Percentiles rank a stretch among this genome's conserved stretches.
These are phyloP conservation scores for Yarrowia sp. DNA, from an alignment of 805 yeast genomes.

Conservation along the genomic window DNA sequence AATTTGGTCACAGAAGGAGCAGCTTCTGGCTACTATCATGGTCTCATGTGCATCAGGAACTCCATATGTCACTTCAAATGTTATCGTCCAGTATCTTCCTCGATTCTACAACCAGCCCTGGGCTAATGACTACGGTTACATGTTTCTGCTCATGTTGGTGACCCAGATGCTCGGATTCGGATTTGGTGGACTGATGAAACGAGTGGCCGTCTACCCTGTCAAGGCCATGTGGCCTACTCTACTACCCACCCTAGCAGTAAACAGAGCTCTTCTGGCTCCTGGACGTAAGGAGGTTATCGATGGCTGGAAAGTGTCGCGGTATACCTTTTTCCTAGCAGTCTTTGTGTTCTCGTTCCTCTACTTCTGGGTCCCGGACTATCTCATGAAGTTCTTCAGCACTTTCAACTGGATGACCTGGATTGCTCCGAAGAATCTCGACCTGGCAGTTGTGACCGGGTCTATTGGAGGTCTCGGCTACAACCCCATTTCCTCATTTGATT, in stretches of 20 bases:
- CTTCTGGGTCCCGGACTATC: slow-evolving; percentile 66
- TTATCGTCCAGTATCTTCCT: slow-evolving; percentile 23
- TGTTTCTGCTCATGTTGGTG: slow-evolving; percentile 45
- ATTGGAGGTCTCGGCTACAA: slow-evolving; percentile 40
- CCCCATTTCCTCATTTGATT: slow-evolving; percentile 44
- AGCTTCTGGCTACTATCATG: slow-evolving; percentile 53
- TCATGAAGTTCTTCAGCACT: slow-evolving; percentile 57
- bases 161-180: slow-evolving; percentile 52
- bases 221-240: slow-evolving; percentile 50
- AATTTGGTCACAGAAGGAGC: slow-evolving; percentile 58
- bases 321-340: slow-evolving; percentile 47
- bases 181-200: slow-evolving; percentile 55
- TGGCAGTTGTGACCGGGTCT: slow-evolving; percentile 62
- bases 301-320: slow-evolving; percentile 61
- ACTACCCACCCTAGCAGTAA: slow-evolving; percentile 50
- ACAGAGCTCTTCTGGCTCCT: slow-evolving; percentile 35
- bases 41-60: slow-evolving; percentile 43
- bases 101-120: slow-evolving; percentile 27
- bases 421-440: slow-evolving; percentile 48
- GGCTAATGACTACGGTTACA: slow-evolving; percentile 38
- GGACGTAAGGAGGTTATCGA: slow-evolving; percentile 47
- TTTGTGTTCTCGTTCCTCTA: slow-evolving; percentile 47
- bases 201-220: slow-evolving; percentile 46
- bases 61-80: slow-evolving; percentile 22
- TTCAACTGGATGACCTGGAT: slow-evolving; percentile 66